Base-by-base conservation (phyloP, 169 alveolate genomes). In the Plasmodium knowlesi region DNA sequence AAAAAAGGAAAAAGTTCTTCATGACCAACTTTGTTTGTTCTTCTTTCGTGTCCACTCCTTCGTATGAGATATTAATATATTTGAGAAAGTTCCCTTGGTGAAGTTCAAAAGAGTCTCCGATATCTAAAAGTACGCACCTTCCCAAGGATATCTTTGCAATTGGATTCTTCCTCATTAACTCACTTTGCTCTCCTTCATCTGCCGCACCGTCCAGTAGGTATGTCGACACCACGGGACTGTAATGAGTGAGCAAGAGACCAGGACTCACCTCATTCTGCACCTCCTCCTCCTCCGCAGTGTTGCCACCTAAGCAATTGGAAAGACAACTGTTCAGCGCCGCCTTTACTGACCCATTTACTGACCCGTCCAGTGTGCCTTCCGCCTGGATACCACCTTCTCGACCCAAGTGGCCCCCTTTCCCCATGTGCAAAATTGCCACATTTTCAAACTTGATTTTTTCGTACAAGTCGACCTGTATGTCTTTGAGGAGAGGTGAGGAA, bases 151-250 rank as follows among this genome's bases (percentile, higher is more conserved):
- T 86, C 39, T 88, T 82, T 67, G 78, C 61, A 67, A 72, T 4
- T 32, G 25, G 16, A 25, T 92, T 39, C 6, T 67, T 67, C 19
- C 39, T 25, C 50, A 6, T 16, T 28, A 22, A 16, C 9, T 81
- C 72, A 41, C 28, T 37, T 50, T 70, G 32, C 25, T 71, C 22
- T 54, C 70, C 93, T 30, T 46, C 74, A 78, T 50, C n/a, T 25
- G 10, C n/a, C 10, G 46, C 50, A 10, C 95, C 46, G n/a, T 88
- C 94, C 5, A 88, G 41, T 81, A 98, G 67, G 92, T 96, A 98
- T 32, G 99, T 96, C 46, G 98, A 98, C 41, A 97, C 96, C 22
- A 96, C 91, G 0, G 99, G 99, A 12, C 99, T 97, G 90, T 98
- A 98, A 92, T 98, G 99, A 16, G 98, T 97, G 43, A 98, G 82